Evolutionary conservation across 2,329 filamentous ascomycete species (phyloP), one percentile per base, ranked within the genome.

Genomic region (Alternaria ethzedia): DNA sequence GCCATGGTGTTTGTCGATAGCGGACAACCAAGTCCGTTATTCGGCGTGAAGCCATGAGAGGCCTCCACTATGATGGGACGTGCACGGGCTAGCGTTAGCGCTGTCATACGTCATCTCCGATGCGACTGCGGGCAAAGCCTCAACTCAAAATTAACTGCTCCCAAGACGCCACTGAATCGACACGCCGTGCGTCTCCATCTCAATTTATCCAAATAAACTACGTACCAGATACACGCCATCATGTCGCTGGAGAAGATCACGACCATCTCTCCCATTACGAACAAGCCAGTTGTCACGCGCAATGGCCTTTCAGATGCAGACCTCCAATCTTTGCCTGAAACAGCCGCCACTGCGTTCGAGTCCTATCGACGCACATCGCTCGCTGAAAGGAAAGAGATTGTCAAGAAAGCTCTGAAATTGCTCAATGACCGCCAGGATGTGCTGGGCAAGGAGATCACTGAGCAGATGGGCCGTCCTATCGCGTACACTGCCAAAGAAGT

Each of bases 381-480:
- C 51, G 82, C 86, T 55, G 88, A 94, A 67, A 89, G 95, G 55
- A 90, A 97, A 80, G 86, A 87, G 50, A 94, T 97, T 68, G 89
- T 97, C 73, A 89, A 88, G 73, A 92, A 91, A 74, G 94, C 94
- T 1, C 83, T 98, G 47, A 86, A 90, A 66, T 81, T 92, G 5
- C 84, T 98, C 26, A 81, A 83, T 15, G 86, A 89, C 54, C 90
- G 89, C 78, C 87, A 94, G 79, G 91, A 96, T 88, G 91, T 89
- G 66, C 85, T 98, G 32, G 94, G 91, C 6, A 86, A 88, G 70
- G 94, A 97, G 79, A 83, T 98, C 63, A 97, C 94, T 0, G 90
- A 93, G 78, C 94, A 98, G 83, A 98, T 98, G 94, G 95, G 95
- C 45, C 87, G 95, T 20, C 95, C 95, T 32, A 97, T 97, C 74